phyloP scores from a whole-genome alignment of 2,329 filamentous ascomycete species.

The Fusarium euwallaceae region DNA sequence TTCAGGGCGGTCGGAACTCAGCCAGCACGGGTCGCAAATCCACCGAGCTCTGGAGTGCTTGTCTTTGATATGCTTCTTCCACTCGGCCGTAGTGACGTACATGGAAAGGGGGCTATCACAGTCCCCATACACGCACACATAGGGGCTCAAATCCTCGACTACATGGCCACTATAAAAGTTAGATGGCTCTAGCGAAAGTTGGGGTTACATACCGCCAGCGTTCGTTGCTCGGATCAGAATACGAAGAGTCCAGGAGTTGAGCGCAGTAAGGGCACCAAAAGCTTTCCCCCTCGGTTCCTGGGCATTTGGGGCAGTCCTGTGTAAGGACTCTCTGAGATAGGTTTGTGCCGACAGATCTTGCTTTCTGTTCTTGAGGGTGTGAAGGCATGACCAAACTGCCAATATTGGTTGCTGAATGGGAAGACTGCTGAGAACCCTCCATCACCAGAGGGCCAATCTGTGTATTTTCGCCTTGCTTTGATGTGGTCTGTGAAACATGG shows the following conservation, averaged over 20 bases:
- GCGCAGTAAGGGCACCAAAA: constrained; percentile 1
- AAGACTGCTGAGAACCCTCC: too few species aligned
- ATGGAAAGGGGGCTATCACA: background rate
- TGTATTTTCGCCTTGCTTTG: background rate
- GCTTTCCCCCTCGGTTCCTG: background rate
- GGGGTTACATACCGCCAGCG: background rate
- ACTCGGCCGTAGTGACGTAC: background rate
- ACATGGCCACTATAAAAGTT: background rate
- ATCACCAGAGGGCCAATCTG: too few species aligned
- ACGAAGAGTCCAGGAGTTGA: background rate
- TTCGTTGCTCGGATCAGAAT: background rate
- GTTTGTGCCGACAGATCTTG: background rate
- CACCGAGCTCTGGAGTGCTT: background rate
- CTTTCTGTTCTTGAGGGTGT: background rate
- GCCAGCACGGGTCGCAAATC: constrained; percentile 1
- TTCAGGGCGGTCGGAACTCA: background rate
- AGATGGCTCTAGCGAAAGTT: background rate
- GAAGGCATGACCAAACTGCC: background rate
- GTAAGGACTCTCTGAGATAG: background rate
- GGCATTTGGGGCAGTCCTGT: background rate
- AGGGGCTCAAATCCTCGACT: background rate
- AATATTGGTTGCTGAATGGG: background rate
- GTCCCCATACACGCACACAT: background rate
- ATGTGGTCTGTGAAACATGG: background rate
- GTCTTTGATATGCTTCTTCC: background rate